Conservation (phyloP, 1,284 basidiomycete genomes). For the Psilocybe mexicana region DNA sequence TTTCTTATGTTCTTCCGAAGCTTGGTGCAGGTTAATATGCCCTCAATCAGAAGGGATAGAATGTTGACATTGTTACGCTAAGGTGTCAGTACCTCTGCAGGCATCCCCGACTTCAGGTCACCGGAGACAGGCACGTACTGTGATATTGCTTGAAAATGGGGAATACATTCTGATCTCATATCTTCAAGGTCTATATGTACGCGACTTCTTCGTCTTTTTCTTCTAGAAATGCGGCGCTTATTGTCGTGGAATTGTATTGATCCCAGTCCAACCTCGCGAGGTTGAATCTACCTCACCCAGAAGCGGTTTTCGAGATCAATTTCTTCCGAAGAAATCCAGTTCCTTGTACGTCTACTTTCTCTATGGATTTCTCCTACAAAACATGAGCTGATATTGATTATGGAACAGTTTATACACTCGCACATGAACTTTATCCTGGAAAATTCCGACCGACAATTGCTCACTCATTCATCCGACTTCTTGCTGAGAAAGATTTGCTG, state of each 20-base stretch:
- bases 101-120: slow-evolving; percentile 81
- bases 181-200: slow-evolving; percentile 53
- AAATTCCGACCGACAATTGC: slow-evolving; percentile 85
- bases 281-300: slow-evolving; percentile 74
- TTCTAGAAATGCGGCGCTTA: slow-evolving; percentile 19
- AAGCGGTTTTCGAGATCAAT: slow-evolving; percentile 79
- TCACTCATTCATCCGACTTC: slow-evolving; percentile 87
- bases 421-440: slow-evolving; percentile 89
- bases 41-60: neutral
- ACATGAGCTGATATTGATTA: neutral
- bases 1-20: slow-evolving; percentile 32
- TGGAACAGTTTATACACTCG: slow-evolving; percentile 77
- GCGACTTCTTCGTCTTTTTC: slow-evolving; percentile 39
- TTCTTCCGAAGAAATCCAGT: slow-evolving; percentile 73
- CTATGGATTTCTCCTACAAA: neutral
- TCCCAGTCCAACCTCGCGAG: slow-evolving; percentile 72
- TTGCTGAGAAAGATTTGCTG: slow-evolving; percentile 66
- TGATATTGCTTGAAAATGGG: neutral
- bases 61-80: slow-evolving; percentile 4
- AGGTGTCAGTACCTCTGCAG: slow-evolving; percentile 80
- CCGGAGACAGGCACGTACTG: slow-evolving; percentile 61
- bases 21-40: slow-evolving; percentile 59
- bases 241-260: neutral
- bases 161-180: neutral
- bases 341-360: slow-evolving; percentile 54